Evolutionary conservation across 176 grass and related monocot species (phyloP).

Genomic region (Rhynchospora breviuscula): DNA sequence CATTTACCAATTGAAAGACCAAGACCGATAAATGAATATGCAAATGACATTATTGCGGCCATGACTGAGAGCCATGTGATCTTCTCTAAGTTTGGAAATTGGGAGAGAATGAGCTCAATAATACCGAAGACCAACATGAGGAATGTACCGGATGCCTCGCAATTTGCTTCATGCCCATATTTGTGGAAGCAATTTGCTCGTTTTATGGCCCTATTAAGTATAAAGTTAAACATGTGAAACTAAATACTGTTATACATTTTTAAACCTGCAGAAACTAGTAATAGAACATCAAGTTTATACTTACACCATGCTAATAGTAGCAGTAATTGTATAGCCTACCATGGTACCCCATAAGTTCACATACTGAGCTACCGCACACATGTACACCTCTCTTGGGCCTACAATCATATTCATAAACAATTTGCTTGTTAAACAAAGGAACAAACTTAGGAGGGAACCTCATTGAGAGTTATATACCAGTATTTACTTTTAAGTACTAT

Average conservation of each 20-base stretch:
- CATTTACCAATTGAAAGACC: constrained; percentile 53
- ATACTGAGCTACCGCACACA: constrained; percentile 78
- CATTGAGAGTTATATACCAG: too few species aligned
- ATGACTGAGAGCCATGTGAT: constrained; percentile 78
- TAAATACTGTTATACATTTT: neutral
- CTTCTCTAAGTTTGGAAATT: constrained; percentile 81
- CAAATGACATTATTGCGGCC: constrained; percentile 80
- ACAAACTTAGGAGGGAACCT: neutral
- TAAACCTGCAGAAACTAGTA: neutral
- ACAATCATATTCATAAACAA: neutral
- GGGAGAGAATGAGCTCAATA: constrained; percentile 67
- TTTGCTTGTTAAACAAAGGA: neutral
- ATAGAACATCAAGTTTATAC: constrained; percentile 12
- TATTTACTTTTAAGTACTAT: too few species aligned
- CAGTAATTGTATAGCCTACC: constrained; percentile 85
- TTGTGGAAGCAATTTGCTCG: constrained; percentile 46
- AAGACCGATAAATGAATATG: constrained; percentile 79
- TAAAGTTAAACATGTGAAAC: neutral
- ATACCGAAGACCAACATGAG: constrained; percentile 57
- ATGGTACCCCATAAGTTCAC: constrained; percentile 81
- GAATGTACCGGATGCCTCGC: constrained; percentile 47
- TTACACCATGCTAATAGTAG: constrained; percentile 86
- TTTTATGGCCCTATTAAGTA: constrained; percentile 45
- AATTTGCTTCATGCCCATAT: constrained; percentile 35
- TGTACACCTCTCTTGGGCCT: constrained; percentile 70